Evolutionary conservation across 345 rosid genomes (phyloP).

Genomic region (Rhodamnia rubescens): DNA sequence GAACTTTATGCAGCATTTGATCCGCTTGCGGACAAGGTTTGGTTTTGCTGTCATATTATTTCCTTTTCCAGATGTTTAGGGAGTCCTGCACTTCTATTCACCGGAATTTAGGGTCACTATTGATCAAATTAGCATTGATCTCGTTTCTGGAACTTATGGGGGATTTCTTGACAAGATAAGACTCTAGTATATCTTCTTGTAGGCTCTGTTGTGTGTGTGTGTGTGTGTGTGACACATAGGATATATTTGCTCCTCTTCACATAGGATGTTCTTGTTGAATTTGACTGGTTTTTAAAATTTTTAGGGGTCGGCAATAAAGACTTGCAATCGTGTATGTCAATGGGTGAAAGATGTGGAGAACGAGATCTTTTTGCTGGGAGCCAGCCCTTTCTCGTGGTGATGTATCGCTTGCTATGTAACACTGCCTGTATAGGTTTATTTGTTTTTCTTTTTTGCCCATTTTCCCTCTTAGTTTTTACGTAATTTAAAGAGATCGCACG

Average conservation of each 20-base stretch:
- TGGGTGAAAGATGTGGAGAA: slow-evolving; percentile 96
- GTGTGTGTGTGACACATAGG: accelerated
- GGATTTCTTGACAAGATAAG: background rate
- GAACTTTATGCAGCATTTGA: slow-evolving; percentile 97
- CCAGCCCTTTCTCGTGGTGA: slow-evolving; percentile 98
- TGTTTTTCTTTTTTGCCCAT: background rate
- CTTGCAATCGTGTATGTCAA: slow-evolving; percentile 82
- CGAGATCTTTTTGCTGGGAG: slow-evolving; percentile 92
- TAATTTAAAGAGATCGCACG: background rate
- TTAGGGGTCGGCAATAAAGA: slow-evolving; percentile 86
- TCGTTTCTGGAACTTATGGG: background rate
- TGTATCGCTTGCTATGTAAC: slow-evolving; percentile 4
- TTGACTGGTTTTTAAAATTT: background rate
- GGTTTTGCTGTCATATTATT: background rate
- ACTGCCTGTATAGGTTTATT: slow-evolving; percentile 15
- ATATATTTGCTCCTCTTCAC: background rate
- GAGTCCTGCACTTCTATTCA: background rate
- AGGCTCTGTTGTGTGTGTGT: background rate
- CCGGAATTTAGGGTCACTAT: background rate
- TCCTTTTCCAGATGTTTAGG: background rate
- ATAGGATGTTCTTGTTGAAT: background rate
- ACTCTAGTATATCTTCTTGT: background rate
- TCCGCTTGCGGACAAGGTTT: slow-evolving; percentile 96
- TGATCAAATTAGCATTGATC: background rate
- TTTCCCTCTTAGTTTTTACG: slow-evolving; percentile 5